These are phyloP conservation scores for Cinchona pubescens DNA, from an alignment of 257 asterid genomes.

Conservation along the genomic window DNA sequence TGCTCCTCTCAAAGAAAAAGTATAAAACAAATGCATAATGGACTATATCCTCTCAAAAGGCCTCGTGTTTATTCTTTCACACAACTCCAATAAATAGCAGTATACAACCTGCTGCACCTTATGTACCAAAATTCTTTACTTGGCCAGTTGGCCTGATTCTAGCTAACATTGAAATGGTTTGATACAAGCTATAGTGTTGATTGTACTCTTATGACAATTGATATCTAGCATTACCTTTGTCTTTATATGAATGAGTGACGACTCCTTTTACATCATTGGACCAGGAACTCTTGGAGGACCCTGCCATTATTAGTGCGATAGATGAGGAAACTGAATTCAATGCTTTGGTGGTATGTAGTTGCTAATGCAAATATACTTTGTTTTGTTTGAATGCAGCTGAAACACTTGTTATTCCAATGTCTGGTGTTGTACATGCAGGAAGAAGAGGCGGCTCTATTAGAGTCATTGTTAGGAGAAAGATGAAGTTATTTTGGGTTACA, in stretches of 20 bases:
- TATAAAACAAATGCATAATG: no score
- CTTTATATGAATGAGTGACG: not conserved
- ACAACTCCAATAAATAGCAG: no score
- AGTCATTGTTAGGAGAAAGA: constrained; percentile 69
- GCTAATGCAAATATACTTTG: not conserved
- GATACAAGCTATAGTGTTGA: not conserved
- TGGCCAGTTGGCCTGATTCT: not conserved
- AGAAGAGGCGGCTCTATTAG: constrained; percentile 91
- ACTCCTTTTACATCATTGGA: constrained; percentile 10
- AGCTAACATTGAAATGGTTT: not conserved
- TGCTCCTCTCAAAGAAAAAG: no score
- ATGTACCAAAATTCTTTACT: no score
- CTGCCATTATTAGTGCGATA: constrained; percentile 67
- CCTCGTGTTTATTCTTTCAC: no score
- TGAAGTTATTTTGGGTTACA: constrained; percentile 24
- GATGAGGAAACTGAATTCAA: constrained; percentile 99
- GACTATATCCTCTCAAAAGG: no score
- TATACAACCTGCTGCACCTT: no score
- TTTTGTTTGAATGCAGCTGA: constrained; percentile 2
- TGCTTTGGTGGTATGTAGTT: constrained; percentile 79
- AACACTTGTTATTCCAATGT: constrained; percentile 10
- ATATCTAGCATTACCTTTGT: not conserved
- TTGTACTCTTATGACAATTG: not conserved
- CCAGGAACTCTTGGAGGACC: constrained; percentile 95
- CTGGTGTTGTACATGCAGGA: constrained; percentile 47